Evolutionary conservation across 192 early-diverging fungal species (phyloP).

Genomic region (Umbelopsis sp.): DNA sequence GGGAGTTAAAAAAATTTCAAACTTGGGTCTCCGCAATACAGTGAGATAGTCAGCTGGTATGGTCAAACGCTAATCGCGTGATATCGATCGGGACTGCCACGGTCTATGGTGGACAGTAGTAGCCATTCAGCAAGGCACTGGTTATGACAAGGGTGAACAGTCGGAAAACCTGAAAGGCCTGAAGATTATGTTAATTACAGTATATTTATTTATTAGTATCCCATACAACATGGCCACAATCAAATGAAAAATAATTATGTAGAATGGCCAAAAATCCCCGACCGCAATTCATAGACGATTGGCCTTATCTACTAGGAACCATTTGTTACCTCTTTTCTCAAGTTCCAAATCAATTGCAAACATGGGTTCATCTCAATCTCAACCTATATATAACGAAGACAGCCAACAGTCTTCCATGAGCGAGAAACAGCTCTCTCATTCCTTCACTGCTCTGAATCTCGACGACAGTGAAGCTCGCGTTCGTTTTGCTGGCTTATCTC

Average conservation of each 20-base stretch:
- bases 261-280: not conserved
- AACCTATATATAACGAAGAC: not conserved
- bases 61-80: not conserved
- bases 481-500: slow-evolving; percentile 20
- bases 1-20: not conserved
- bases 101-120: not conserved
- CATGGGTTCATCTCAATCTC: not conserved
- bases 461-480: slow-evolving; percentile 13
- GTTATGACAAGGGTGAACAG: not conserved
- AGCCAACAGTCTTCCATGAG: not conserved
- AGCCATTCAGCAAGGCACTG: no score
- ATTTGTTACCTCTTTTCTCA: not conserved
- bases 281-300: not conserved
- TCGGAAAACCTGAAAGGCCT: no score
- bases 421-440: slow-evolving; percentile 11
- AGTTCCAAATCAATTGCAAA: not conserved
- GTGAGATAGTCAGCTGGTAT: slow-evolving; percentile 1
- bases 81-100: not conserved
- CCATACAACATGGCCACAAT: no score
- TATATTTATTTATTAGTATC: no score
- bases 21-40: not conserved
- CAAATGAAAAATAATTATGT: not conserved
- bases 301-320: not conserved
- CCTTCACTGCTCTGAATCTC: slow-evolving; percentile 4
- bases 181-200: no score